phyloP scores from a whole-genome alignment of 768 basidiomycete genomes.

The Tulasnella sp. region DNA sequence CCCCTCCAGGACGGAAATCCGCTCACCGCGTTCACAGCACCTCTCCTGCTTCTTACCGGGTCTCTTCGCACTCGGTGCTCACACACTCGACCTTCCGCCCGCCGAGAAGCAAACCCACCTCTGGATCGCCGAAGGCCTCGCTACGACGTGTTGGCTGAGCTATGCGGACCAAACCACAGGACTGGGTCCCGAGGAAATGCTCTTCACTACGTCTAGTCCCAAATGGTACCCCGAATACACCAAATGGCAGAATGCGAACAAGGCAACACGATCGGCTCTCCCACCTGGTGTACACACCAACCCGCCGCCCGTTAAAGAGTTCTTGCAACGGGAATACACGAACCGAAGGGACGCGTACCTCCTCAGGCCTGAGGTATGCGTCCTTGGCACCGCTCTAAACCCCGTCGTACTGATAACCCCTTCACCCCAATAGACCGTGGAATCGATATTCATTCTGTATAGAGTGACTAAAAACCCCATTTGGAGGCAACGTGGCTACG shows the following conservation, averaged over 20 bases:
- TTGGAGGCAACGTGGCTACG: conserved; percentile 65
- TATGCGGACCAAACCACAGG: conserved; percentile 63
- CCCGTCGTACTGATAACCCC: neutral
- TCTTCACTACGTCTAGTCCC: conserved; percentile 25
- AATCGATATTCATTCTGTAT: conserved; percentile 62
- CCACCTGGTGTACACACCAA: conserved; percentile 7
- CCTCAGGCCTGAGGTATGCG: conserved; percentile 49
- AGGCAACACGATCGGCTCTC: too few species aligned
- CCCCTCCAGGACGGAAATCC: neutral
- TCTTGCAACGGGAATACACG: conserved; percentile 36
- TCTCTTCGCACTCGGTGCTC: conserved; percentile 56
- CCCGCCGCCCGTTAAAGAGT: neutral
- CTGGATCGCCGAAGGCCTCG: conserved; percentile 66
- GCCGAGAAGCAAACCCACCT: conserved; percentile 45
- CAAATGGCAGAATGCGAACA: neutral
- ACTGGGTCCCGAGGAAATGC: conserved; percentile 50
- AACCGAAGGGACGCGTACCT: conserved; percentile 39
- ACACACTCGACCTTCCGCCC: conserved; percentile 28
- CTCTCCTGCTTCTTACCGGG: conserved; percentile 70
- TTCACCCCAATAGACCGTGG: conserved; percentile 41
- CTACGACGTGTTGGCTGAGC: conserved; percentile 54
- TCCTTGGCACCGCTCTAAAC: too few species aligned
- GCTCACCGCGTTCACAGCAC: conserved; percentile 37
- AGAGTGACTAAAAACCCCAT: conserved; percentile 49
- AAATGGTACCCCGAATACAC: conserved; percentile 11